Conservation (phyloP, 164 flowering plant species). For the Brasenia schreberi region DNA sequence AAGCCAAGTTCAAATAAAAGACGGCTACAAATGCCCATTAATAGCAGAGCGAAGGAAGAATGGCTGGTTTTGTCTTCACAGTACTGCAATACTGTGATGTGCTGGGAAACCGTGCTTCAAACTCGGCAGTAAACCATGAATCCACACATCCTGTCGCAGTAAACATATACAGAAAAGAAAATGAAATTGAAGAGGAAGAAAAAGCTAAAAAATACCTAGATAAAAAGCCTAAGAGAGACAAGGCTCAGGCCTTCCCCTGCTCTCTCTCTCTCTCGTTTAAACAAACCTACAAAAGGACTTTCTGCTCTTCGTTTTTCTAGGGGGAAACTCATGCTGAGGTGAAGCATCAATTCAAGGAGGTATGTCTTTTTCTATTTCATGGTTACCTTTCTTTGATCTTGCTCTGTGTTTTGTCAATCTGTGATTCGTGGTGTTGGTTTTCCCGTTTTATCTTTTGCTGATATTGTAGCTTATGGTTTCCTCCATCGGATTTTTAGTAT, state of each 20-base stretch:
- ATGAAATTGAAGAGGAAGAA: background rate
- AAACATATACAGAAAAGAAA: background rate
- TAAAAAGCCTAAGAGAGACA: slow-evolving; percentile 3
- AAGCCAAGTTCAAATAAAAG: background rate
- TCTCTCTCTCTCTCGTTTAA: background rate
- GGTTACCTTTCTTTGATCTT: background rate
- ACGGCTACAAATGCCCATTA: slow-evolving; percentile 17
- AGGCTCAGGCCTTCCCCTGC: background rate
- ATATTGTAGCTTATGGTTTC: background rate
- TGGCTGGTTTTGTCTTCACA: slow-evolving; percentile 8
- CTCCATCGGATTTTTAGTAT: slow-evolving; percentile 15
- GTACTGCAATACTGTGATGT: slow-evolving; percentile 16
- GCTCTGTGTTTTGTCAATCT: background rate
- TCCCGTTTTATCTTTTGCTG: background rate
- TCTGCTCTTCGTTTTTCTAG: background rate
- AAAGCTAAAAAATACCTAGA: background rate
- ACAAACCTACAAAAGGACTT: background rate
- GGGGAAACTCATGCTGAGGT: background rate
- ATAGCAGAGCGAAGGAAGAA: slow-evolving; percentile 5
- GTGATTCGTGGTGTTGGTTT: background rate
- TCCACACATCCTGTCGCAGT: slow-evolving; percentile 8
- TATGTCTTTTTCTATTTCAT: background rate
- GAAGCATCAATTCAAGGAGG: background rate
- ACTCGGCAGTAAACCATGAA: slow-evolving; percentile 9
- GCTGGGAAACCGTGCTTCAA: slow-evolving; percentile 17